phyloP scores from a whole-genome alignment of 1,284 basidiomycete genomes.

The Microbotryum lychnidis-dioicae region DNA sequence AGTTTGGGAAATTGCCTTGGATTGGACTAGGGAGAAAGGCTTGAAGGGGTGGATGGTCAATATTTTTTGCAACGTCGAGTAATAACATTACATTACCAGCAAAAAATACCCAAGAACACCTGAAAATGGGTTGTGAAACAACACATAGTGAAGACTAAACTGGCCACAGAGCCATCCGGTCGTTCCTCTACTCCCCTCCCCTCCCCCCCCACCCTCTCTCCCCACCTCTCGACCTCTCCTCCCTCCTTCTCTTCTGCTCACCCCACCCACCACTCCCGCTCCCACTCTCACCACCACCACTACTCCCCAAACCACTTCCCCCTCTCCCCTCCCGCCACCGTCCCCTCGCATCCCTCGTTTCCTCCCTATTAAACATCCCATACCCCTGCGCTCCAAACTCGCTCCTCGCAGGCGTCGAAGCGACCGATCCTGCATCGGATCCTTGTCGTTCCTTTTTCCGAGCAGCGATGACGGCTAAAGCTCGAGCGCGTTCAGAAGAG shows the following conservation, averaged over 20 bases:
- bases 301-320: neutral
- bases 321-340: constrained; percentile 1
- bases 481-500: constrained; percentile 20
- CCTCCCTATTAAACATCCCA: constrained; percentile 23
- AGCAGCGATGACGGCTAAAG: constrained; percentile 20
- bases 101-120: no score
- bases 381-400: constrained; percentile 10
- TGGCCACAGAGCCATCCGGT: no score
- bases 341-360: constrained; percentile 9
- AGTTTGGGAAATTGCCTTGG: constrained; percentile 67
- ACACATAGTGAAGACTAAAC: no score
- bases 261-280: neutral
- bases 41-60: neutral
- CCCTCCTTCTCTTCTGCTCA: no score
- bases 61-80: no score
- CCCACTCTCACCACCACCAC: neutral
- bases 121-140: no score
- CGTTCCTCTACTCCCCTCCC: no score
- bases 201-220: no score
- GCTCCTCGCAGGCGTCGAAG: constrained; percentile 11
- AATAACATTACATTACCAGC: no score
- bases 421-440: neutral
- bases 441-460: constrained; percentile 3
- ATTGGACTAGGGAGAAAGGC: constrained; percentile 14
- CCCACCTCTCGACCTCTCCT: no score